Conservation (phyloP, 1,284 basidiomycete species). For the Cryptococcus sp. region DNA sequence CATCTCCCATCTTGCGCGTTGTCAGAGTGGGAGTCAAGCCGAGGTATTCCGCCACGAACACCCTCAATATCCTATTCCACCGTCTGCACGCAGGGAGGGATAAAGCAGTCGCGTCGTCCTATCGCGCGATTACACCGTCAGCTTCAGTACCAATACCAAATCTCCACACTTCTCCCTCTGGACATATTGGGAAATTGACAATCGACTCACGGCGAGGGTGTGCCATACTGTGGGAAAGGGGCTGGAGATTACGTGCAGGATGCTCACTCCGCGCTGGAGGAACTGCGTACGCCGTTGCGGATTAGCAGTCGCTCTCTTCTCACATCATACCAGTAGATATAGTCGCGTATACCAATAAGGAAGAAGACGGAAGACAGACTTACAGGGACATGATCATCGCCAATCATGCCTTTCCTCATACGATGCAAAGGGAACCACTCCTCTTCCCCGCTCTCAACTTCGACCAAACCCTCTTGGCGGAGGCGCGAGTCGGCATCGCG, state of each 20-base stretch:
- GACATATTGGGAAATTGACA: no score
- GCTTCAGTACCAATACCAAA: not conserved
- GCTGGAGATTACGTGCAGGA: constrained; percentile 85
- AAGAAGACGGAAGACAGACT: constrained; percentile 14
- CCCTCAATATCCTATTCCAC: constrained; percentile 85
- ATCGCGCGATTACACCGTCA: not conserved
- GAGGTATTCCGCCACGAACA: constrained; percentile 90
- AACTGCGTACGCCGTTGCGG: constrained; percentile 56
- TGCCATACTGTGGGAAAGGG: constrained; percentile 96
- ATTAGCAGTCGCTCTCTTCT: not conserved
- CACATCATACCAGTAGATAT: not conserved
- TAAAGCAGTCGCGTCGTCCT: constrained; percentile 88
- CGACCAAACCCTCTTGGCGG: constrained; percentile 32
- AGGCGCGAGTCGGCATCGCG: constrained; percentile 68
- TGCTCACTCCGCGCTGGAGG: constrained; percentile 75
- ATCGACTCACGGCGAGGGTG: constrained; percentile 63
- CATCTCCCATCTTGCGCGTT: constrained; percentile 6
- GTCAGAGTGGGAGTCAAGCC: constrained; percentile 57
- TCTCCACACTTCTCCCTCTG: not conserved
- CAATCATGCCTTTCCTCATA: constrained; percentile 64
- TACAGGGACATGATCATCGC: constrained; percentile 88
- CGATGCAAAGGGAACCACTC: constrained; percentile 42
- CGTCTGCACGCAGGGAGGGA: constrained; percentile 82
- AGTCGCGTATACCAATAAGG: no score
- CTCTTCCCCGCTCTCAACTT: constrained; percentile 28